A percentile compares a stretch with the other conserved stretches of the same genome.
phyloP scores from a whole-genome alignment of 768 basidiomycete species.

The Hydnomerulius pinastri region DNA sequence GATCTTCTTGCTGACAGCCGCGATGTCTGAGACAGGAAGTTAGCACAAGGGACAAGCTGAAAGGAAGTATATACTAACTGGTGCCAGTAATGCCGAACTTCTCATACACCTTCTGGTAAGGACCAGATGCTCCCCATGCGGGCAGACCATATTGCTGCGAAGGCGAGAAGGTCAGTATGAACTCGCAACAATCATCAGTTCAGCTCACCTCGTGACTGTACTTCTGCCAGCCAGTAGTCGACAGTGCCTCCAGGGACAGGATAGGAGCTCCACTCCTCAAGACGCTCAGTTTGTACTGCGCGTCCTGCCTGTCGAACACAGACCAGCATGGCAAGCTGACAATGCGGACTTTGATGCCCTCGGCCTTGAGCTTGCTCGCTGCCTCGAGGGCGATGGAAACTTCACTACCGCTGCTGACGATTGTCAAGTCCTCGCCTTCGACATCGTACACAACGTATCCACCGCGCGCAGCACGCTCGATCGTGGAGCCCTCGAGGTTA shows the following conservation, averaged over 20 bases:
- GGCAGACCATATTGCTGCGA: slow-evolving; percentile 67
- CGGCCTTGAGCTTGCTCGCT: slow-evolving; percentile 70
- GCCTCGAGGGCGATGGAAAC: slow-evolving; percentile 88
- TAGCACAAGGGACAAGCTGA: slow-evolving; percentile 1
- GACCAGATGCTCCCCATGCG: slow-evolving; percentile 87
- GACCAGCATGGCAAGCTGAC: slow-evolving; percentile 91
- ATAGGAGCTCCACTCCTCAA: slow-evolving; percentile 89
- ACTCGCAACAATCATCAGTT: neutral
- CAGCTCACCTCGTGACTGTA: slow-evolving; percentile 77
- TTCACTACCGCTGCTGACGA: slow-evolving; percentile 89
- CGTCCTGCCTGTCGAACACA: slow-evolving; percentile 80
- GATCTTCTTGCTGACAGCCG: slow-evolving; percentile 81
- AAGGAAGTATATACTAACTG: slow-evolving; percentile 45
- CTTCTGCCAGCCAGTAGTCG: slow-evolving; percentile 84
- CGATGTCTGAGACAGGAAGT: slow-evolving; percentile 56
- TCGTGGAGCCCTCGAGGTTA: slow-evolving; percentile 84
- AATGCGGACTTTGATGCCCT: slow-evolving; percentile 80
- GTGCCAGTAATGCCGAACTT: slow-evolving; percentile 83
- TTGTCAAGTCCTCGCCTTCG: slow-evolving; percentile 78
- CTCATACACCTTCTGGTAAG: slow-evolving; percentile 88
- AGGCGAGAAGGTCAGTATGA: slow-evolving; percentile 14
- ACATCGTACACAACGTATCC: slow-evolving; percentile 90
- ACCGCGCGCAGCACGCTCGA: slow-evolving; percentile 81
- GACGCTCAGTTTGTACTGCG: slow-evolving; percentile 80
- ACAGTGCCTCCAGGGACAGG: slow-evolving; percentile 83